phyloP scores from a whole-genome alignment of 1,139 yeast species.

The Yamadazyma mexicana region DNA sequence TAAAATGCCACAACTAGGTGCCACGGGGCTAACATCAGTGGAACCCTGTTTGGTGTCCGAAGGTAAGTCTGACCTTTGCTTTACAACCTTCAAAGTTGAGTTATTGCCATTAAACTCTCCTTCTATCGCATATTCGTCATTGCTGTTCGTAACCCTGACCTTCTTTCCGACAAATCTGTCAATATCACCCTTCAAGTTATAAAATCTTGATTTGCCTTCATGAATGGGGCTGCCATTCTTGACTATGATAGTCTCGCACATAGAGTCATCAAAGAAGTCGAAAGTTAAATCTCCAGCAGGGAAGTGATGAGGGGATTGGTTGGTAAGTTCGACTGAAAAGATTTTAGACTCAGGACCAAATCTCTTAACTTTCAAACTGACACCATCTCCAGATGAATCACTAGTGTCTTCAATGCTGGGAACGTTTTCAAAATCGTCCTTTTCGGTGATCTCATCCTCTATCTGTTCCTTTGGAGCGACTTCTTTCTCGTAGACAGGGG shows the following conservation, averaged over 20 bases:
- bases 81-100: conserved; percentile 1
- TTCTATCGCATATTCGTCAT: conserved; percentile 21
- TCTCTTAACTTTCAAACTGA: conserved; percentile 18
- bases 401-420: too few relatives aligned
- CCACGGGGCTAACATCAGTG: too few relatives aligned
- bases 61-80: background rate
- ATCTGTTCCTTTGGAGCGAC: background rate
- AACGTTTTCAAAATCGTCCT: too few relatives aligned
- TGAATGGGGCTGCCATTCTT: conserved; percentile 29
- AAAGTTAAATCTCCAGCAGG: conserved; percentile 32
- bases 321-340: conserved; percentile 28
- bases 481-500: conserved; percentile 1
- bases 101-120: conserved; percentile 21
- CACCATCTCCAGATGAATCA: background rate
- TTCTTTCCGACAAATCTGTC: conserved; percentile 18
- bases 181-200: conserved; percentile 26
- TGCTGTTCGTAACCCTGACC: conserved; percentile 22
- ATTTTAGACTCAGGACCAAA: conserved; percentile 22
- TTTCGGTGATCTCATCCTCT: too few relatives aligned
- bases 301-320: conserved; percentile 24
- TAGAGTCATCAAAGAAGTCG: conserved; percentile 21
- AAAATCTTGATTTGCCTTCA: conserved; percentile 30
- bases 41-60: too few relatives aligned
- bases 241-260: conserved; percentile 21
- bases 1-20: too few relatives aligned